A percentile compares a stretch with the other conserved stretches of the same genome.
phyloP scores from a whole-genome alignment of 106 monocot genomes.

The Agapanthus africanus region DNA sequence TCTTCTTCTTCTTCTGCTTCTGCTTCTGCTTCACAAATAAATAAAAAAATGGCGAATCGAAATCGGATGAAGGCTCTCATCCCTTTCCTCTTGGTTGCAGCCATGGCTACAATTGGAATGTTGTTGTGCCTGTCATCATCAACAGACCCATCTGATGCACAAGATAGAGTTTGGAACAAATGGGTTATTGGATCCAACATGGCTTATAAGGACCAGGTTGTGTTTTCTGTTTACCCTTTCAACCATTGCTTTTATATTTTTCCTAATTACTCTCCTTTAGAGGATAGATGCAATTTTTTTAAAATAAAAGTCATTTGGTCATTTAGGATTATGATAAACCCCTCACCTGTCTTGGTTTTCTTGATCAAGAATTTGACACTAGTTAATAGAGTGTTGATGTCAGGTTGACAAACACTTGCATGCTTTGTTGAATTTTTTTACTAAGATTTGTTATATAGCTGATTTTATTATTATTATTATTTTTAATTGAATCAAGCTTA shows the following conservation, averaged over 20 bases:
- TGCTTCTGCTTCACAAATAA: too few species aligned
- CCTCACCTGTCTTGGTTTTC: too few species aligned
- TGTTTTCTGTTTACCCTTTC: not conserved
- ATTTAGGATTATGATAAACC: too few species aligned
- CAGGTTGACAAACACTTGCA: too few species aligned
- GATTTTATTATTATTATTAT: not conserved
- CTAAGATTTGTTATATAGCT: not conserved
- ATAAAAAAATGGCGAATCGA: not conserved
- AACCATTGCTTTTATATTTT: not conserved
- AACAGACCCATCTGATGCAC: too few species aligned
- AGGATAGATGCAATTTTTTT: too few species aligned
- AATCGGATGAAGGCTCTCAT: conserved; percentile 3
- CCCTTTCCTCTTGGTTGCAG: not conserved
- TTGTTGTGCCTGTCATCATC: not conserved
- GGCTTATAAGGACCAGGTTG: not conserved
- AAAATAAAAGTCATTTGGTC: not conserved
- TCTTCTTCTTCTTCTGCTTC: too few species aligned
- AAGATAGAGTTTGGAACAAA: not conserved
- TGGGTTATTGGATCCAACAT: not conserved
- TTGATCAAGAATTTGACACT: too few species aligned
- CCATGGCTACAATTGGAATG: not conserved
- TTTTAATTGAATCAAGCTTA: not conserved
- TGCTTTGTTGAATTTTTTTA: not conserved
- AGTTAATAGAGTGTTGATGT: too few species aligned
- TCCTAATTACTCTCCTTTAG: too few species aligned